These are phyloP conservation scores for Apium graveolens DNA, from an alignment of 129 eudicot species.

Conservation along the genomic window DNA sequence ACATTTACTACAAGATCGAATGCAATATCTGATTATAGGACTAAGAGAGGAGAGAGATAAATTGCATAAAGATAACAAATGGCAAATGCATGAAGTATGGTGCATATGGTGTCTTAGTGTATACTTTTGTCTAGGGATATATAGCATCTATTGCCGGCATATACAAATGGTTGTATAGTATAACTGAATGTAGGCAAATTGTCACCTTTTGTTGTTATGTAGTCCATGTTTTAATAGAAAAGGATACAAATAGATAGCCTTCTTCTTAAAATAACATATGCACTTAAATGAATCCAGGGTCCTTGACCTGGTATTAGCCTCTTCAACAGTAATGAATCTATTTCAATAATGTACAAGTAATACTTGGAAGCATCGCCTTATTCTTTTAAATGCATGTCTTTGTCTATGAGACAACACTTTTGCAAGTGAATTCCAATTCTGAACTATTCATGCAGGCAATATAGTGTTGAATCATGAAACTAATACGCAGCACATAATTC, in stretches of 20 bases:
- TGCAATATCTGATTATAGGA: neutral
- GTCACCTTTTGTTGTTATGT: neutral
- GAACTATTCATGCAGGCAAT: too few relatives aligned
- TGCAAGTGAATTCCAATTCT: neutral
- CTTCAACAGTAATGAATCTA: neutral
- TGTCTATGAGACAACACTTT: neutral
- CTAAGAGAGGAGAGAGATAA: neutral
- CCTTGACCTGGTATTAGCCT: constrained; percentile 3
- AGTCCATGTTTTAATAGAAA: neutral
- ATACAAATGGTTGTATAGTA: neutral
- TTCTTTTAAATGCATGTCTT: neutral
- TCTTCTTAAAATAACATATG: neutral
- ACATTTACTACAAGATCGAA: neutral
- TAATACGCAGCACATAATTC: too few relatives aligned
- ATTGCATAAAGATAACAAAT: neutral
- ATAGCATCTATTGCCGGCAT: neutral
- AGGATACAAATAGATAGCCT: neutral
- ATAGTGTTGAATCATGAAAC: too few relatives aligned
- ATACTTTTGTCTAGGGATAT: neutral
- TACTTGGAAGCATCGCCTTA: neutral
- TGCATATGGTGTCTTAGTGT: neutral
- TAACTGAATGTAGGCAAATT: neutral
- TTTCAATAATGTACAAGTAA: neutral
- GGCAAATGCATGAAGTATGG: neutral
- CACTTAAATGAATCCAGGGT: neutral